A percentile compares a stretch with the other conserved stretches of the same genome.
phyloP scores from a whole-genome alignment of 345 rosid species.

The Durio zibethinus region DNA sequence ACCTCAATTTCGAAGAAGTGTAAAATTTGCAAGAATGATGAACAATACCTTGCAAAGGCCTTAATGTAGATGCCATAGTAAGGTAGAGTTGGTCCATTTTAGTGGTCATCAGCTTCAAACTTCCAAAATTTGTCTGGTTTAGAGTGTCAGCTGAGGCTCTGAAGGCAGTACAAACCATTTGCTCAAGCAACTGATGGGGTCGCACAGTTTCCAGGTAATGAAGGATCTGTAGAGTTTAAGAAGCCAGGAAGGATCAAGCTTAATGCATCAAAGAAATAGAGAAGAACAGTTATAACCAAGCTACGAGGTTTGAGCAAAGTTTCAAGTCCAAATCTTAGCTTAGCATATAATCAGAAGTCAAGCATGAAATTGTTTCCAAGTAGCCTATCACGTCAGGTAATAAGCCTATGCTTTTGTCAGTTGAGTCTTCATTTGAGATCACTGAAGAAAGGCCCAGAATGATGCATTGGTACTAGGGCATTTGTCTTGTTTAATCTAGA shows the following conservation, averaged over 20 bases:
- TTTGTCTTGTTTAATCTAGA: background rate
- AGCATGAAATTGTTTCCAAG: background rate
- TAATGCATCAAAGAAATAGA: background rate
- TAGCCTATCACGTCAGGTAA: background rate
- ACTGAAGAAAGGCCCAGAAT: background rate
- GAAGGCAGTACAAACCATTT: slow-evolving; percentile 93
- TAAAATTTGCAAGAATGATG: slow-evolving; percentile 5
- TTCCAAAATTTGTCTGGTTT: slow-evolving; percentile 67
- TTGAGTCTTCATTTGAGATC: background rate
- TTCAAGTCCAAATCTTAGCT: background rate
- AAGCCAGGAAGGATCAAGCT: slow-evolving; percentile 15
- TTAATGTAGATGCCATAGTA: slow-evolving; percentile 57
- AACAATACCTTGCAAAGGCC: slow-evolving; percentile 56
- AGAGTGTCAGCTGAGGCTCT: slow-evolving; percentile 90
- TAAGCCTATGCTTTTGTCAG: background rate
- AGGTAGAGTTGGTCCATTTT: slow-evolving; percentile 73
- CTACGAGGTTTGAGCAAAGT: slow-evolving; percentile 1
- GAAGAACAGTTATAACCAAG: background rate
- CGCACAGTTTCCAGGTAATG: slow-evolving; percentile 89
- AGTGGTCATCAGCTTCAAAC: slow-evolving; percentile 62
- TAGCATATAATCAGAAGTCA: background rate
- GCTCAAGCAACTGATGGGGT: slow-evolving; percentile 93
- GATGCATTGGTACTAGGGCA: background rate
- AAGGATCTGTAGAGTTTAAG: slow-evolving; percentile 50
- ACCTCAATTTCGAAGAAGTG: background rate